phyloP scores from a whole-genome alignment of 2,329 filamentous ascomycete species.

The Colletotrichum tropicicola region DNA sequence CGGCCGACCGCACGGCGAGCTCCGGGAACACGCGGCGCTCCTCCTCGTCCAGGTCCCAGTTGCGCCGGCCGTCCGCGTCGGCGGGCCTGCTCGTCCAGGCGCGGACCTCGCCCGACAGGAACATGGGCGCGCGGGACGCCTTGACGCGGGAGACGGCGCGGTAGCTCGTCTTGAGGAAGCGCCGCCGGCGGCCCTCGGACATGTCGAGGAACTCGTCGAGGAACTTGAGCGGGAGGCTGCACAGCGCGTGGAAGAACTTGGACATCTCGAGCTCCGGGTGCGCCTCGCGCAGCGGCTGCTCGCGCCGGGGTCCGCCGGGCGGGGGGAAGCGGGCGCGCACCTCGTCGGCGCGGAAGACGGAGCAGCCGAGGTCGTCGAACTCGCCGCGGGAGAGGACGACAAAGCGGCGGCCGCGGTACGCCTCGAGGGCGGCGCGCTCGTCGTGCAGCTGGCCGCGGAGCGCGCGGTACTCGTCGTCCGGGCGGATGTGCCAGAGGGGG shows the following conservation, averaged over 20 bases:
- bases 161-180: constrained; percentile 14
- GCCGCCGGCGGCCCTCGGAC: background rate
- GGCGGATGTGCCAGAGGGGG: background rate
- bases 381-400: background rate
- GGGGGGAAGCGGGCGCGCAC: too few species aligned
- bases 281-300: background rate
- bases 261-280: background rate
- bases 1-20: constrained; percentile 11
- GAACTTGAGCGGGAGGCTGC: constrained; percentile 12
- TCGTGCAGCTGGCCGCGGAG: background rate
- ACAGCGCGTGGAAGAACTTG: constrained; percentile 10
- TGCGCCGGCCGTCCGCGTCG: background rate
- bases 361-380: constrained; percentile 1
- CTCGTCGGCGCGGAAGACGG: constrained; percentile 1
- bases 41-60: background rate
- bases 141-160: constrained; percentile 15
- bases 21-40: constrained; percentile 11
- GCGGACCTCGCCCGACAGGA: constrained; percentile 16
- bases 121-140: constrained; percentile 1
- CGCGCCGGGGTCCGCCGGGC: background rate
- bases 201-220: background rate
- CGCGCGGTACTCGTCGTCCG: background rate
- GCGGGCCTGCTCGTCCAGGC: constrained; percentile 18
- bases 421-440: background rate
- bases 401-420: background rate